phyloP scores from a whole-genome alignment of 2,329 filamentous ascomycete species.

The Rhinocladiella similis region DNA sequence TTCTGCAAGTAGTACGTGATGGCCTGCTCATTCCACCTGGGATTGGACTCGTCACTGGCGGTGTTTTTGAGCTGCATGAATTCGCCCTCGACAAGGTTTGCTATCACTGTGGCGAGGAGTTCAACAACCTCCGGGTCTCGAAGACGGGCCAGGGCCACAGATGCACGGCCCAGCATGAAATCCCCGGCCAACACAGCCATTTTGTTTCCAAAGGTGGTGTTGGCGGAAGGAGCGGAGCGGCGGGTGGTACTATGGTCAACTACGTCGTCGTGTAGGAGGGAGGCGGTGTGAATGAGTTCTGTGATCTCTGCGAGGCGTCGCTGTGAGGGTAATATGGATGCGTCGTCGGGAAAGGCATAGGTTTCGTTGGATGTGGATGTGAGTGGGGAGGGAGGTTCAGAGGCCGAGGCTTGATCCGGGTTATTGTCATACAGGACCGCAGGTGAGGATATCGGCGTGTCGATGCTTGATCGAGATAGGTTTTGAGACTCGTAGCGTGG shows the following conservation, averaged over 20 bases:
- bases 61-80: slow-evolving; percentile 99
- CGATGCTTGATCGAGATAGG: slow-evolving; percentile 45
- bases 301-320: slow-evolving; percentile 92
- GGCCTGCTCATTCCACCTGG: slow-evolving; percentile 82
- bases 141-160: slow-evolving; percentile 85
- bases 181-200: slow-evolving; percentile 99
- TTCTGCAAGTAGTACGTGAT: slow-evolving; percentile 95
- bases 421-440: slow-evolving; percentile 77
- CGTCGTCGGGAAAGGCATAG: slow-evolving; percentile 46
- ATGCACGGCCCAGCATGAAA: slow-evolving; percentile 88
- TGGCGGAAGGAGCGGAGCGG: slow-evolving; percentile 82
- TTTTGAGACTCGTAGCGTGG: slow-evolving; percentile 41
- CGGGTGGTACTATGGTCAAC: slow-evolving; percentile 89
- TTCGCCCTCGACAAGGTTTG: slow-evolving; percentile 95
- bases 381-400: slow-evolving; percentile 55
- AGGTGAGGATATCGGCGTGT: slow-evolving; percentile 61
- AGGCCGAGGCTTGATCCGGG: slow-evolving; percentile 57
- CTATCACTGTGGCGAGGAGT: slow-evolving; percentile 91
- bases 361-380: slow-evolving; percentile 48
- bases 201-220: slow-evolving; percentile 96
- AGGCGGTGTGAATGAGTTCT: slow-evolving; percentile 95
- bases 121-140: slow-evolving; percentile 94
- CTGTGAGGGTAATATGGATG: slow-evolving; percentile 82
- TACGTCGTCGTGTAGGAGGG: slow-evolving; percentile 94
- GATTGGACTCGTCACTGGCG: slow-evolving; percentile 78